Evolutionary conservation across 1,284 basidiomycete species (phyloP).

Genomic region (Cryptococcus sp.): DNA sequence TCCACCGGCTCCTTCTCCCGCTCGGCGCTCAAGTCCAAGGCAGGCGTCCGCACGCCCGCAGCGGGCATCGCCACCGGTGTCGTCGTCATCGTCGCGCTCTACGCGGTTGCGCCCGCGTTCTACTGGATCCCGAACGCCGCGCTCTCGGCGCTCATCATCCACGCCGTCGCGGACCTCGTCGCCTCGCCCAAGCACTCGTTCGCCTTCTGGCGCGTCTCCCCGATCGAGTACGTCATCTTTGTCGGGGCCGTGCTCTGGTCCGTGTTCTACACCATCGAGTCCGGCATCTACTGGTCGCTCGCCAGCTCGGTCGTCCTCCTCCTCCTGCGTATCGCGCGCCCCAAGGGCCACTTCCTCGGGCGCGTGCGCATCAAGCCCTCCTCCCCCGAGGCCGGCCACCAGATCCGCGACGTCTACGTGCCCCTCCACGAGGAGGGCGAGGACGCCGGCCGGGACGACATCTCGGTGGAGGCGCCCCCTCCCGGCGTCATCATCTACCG

Average conservation of each 20-base stretch:
- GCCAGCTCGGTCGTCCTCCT: conserved; percentile 76
- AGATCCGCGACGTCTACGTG: conserved; percentile 63
- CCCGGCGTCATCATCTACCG: conserved; percentile 90
- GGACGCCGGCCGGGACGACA: conserved; percentile 51
- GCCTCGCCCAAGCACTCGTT: conserved; percentile 84
- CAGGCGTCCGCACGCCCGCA: conserved; percentile 89
- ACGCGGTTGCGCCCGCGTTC: conserved; percentile 87
- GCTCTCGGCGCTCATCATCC: conserved; percentile 91
- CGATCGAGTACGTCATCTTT: conserved; percentile 91
- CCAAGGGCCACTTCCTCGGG: conserved; percentile 88
- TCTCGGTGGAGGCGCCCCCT: conserved; percentile 73
- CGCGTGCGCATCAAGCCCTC: conserved; percentile 58
- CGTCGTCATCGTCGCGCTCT: conserved; percentile 88
- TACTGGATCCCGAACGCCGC: conserved; percentile 58
- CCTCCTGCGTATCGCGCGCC: conserved; percentile 84
- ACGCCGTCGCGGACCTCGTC: conserved; percentile 89
- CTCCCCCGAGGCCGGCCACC: conserved; percentile 48
- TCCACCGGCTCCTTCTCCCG: conserved; percentile 98
- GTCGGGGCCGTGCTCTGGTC: conserved; percentile 76
- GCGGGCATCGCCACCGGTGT: conserved; percentile 84
- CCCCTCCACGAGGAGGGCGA: conserved; percentile 63
- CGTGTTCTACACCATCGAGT: conserved; percentile 82
- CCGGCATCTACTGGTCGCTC: conserved; percentile 92
- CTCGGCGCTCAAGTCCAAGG: conserved; percentile 92
- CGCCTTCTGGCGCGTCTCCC: conserved; percentile 89